Evolutionary conservation across 2,329 filamentous ascomycete genomes (phyloP).

Genomic region (Aureobasidium musti): DNA sequence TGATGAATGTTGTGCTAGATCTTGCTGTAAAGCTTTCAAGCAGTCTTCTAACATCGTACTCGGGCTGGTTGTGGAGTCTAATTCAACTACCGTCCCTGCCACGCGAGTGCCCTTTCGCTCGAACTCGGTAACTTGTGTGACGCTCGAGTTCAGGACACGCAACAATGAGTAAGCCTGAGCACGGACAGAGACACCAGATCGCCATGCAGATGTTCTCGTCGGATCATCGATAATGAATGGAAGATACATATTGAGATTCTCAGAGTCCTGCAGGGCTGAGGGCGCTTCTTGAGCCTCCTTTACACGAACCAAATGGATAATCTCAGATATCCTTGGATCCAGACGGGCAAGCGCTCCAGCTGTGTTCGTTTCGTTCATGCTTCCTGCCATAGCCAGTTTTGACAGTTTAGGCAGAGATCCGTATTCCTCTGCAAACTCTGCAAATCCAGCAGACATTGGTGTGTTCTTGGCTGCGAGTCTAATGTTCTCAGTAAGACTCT

Average conservation of each 20-base stretch:
- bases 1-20: neutral
- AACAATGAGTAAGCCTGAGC: slow-evolving; percentile 46
- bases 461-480: slow-evolving; percentile 36
- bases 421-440: slow-evolving; percentile 41
- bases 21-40: neutral
- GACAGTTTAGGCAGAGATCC: slow-evolving; percentile 29
- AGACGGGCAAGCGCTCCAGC: slow-evolving; percentile 36
- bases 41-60: slow-evolving; percentile 7
- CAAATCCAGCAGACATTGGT: slow-evolving; percentile 34
- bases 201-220: slow-evolving; percentile 48
- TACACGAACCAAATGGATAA: slow-evolving; percentile 49
- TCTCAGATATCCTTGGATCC: slow-evolving; percentile 56
- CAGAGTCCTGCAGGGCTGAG: slow-evolving; percentile 29
- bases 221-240: slow-evolving; percentile 60
- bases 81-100: slow-evolving; percentile 27
- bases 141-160: slow-evolving; percentile 27
- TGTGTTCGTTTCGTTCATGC: neutral
- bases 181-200: slow-evolving; percentile 43
- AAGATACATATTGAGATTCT: slow-evolving; percentile 59
- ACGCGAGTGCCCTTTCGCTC: slow-evolving; percentile 42
- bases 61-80: neutral
- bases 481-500: slow-evolving; percentile 38
- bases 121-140: slow-evolving; percentile 43
- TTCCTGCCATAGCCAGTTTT: slow-evolving; percentile 2
- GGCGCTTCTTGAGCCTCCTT: slow-evolving; percentile 33